A percentile compares a stretch with the other conserved stretches of the same genome.
These are phyloP conservation scores for Nematodospora valgi DNA, from an alignment of 805 yeast species.

Conservation along the genomic window DNA sequence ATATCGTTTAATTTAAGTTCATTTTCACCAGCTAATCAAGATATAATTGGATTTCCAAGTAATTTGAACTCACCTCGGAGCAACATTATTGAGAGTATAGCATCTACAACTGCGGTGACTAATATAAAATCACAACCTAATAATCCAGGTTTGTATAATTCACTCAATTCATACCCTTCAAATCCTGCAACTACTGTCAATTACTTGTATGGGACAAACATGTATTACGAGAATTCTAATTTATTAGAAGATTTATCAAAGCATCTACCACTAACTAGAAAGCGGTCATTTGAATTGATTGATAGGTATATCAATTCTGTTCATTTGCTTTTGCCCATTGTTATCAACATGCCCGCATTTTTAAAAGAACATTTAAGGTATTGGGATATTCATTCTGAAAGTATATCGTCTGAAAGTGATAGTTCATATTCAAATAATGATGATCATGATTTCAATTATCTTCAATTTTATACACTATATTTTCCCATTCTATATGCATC, in stretches of 20 bases:
- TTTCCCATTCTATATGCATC: conserved; percentile 58
- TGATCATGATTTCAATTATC: conserved; percentile 30
- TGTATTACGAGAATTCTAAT: conserved; percentile 32
- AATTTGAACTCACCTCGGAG: conserved; percentile 4
- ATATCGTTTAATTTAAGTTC: conserved; percentile 33
- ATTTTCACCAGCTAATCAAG: conserved; percentile 28
- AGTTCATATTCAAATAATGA: conserved; percentile 11
- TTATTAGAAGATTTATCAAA: conserved; percentile 35
- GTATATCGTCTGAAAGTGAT: neutral
- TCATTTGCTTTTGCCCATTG: conserved; percentile 52
- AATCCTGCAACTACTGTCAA: conserved; percentile 22
- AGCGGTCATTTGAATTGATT: conserved; percentile 44
- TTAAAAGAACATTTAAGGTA: conserved; percentile 44
- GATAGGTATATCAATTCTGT: conserved; percentile 50
- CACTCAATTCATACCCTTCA: conserved; percentile 28
- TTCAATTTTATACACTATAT: conserved; percentile 46
- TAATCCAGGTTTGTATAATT: conserved; percentile 22
- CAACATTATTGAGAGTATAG: neutral
- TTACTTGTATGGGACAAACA: conserved; percentile 38
- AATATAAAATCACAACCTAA: conserved; percentile 10
- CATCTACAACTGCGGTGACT: neutral
- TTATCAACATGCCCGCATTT: conserved; percentile 45
- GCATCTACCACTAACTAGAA: conserved; percentile 48
- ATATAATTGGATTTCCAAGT: conserved; percentile 1
- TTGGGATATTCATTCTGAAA: conserved; percentile 32